Evolutionary conservation across 2,329 filamentous ascomycete species (phyloP), one percentile per base, ranked within the genome.

Genomic region (Pseudofabraea citricarpa): DNA sequence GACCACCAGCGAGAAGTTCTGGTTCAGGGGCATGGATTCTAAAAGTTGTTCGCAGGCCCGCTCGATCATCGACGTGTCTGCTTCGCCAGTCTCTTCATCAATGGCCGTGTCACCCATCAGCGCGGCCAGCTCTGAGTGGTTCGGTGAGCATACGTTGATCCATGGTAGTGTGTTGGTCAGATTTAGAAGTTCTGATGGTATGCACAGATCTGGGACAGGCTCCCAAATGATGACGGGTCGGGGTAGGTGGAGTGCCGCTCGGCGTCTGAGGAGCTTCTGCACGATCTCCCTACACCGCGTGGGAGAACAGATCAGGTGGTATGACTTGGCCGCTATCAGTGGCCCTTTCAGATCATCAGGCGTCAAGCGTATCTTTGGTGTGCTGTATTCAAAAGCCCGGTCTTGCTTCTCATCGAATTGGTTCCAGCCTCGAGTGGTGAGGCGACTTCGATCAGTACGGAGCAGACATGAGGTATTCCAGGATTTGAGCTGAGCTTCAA

Each of bases 351-450:
- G 73, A 58, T 90, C 85, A 9, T 75, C 67, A 23, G 83, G 83
- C 4, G 87, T 84, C 13, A 98, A 72, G 5, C 90, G 85, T 51
- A 87, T 73, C 67, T 96, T 97, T 1, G 88, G 84, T 0, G 90
- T 96, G 41, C 82, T 73, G 63, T 97, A 98, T 61, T 81, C 83
- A 72, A 98, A 98, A 6, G 83, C 83, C 65, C 76, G 71, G 51
- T 81, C 76, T 61, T 87, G 78, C 41, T 79, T 74, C 23, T 78
- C 75, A 27, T 83, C 80, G 61, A 97, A 97, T 39, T 87, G 87
- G 62, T 97, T 97, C 88, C 89, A 95, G 36, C 86, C 90, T 36
- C 89, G 80, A 0, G 93, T 98, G 2, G 91, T 97, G 39, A 87
- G 71, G 19, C 87, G 80, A 6, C 74, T 64, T 1, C 72, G 70